These are phyloP conservation scores for Dactylis glomerata DNA, from an alignment of 176 grass and related monocot genomes.

Conservation along the genomic window DNA sequence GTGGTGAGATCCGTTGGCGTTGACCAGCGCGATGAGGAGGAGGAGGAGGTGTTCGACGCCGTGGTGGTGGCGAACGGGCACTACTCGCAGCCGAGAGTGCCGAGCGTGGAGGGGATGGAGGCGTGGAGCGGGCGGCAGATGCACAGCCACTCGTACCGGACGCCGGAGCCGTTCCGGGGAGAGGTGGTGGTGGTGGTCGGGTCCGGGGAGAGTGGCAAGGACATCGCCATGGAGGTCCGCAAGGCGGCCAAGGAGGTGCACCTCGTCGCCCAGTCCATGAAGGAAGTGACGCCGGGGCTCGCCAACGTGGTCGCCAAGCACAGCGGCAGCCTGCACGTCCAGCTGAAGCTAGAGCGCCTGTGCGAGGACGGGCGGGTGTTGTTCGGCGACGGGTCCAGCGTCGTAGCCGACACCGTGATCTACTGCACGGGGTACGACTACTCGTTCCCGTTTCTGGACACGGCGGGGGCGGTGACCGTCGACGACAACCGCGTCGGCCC, in stretches of 20 bases:
- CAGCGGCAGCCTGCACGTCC: background rate
- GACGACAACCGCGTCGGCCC: background rate
- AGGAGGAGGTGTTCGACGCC: too few species aligned
- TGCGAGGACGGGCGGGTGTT: background rate
- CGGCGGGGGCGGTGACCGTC: background rate
- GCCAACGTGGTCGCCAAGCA: background rate
- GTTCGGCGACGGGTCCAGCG: background rate
- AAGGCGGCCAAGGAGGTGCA: background rate
- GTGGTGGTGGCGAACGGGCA: too few species aligned
- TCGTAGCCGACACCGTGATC: background rate
- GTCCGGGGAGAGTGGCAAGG: background rate
- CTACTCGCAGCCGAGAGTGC: too few species aligned
- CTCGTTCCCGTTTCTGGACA: background rate
- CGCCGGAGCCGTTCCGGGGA: too few species aligned
- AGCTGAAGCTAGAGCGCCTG: background rate
- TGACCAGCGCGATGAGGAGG: too few species aligned
- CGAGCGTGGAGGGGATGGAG: too few species aligned
- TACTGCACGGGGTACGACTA: background rate
- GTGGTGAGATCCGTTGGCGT: too few species aligned
- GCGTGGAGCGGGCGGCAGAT: too few species aligned
- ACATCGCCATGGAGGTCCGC: constrained; percentile 5
- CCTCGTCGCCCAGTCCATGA: background rate
- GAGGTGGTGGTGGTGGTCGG: too few species aligned
- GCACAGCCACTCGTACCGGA: too few species aligned
- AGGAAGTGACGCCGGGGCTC: background rate